These are phyloP conservation scores for Aureobasidium namibiae DNA, from an alignment of 2,329 filamentous ascomycete species.

Conservation along the genomic window DNA sequence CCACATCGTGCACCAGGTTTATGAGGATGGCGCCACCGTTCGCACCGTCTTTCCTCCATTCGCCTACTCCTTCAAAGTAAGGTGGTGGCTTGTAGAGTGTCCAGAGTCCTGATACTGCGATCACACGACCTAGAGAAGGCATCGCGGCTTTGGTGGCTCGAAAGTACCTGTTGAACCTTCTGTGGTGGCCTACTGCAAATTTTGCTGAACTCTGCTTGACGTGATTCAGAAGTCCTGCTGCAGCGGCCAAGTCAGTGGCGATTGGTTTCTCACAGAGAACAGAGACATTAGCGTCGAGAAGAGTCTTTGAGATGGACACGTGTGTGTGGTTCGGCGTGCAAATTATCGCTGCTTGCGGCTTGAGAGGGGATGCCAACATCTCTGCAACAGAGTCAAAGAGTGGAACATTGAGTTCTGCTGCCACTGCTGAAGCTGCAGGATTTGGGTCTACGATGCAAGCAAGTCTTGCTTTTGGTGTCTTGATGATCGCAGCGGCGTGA, in stretches of 20 bases:
- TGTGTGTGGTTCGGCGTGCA: slow-evolving; percentile 55
- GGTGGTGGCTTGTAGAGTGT: slow-evolving; percentile 41
- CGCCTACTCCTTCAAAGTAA: slow-evolving; percentile 43
- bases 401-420: not conserved
- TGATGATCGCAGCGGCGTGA: slow-evolving; percentile 38
- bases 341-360: slow-evolving; percentile 48
- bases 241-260: not conserved
- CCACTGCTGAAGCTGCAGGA: not conserved
- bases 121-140: slow-evolving; percentile 36
- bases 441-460: not conserved
- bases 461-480: slow-evolving; percentile 32
- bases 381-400: slow-evolving; percentile 33
- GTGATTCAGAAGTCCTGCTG: slow-evolving; percentile 24
- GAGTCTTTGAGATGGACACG: slow-evolving; percentile 41
- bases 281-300: slow-evolving; percentile 34
- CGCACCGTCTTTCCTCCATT: slow-evolving; percentile 38
- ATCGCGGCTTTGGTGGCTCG: slow-evolving; percentile 41
- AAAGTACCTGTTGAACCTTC: slow-evolving; percentile 52
- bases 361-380: slow-evolving; percentile 33
- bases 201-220: slow-evolving; percentile 26
- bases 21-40: slow-evolving; percentile 46
- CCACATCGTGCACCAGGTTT: slow-evolving; percentile 55
- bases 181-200: slow-evolving; percentile 50
- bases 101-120: slow-evolving; percentile 51
- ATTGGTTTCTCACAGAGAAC: not conserved